A percentile compares a stretch with the other conserved stretches of the same genome.
phyloP scores from a whole-genome alignment of 1,284 basidiomycete species.

The Meira nashicola region DNA sequence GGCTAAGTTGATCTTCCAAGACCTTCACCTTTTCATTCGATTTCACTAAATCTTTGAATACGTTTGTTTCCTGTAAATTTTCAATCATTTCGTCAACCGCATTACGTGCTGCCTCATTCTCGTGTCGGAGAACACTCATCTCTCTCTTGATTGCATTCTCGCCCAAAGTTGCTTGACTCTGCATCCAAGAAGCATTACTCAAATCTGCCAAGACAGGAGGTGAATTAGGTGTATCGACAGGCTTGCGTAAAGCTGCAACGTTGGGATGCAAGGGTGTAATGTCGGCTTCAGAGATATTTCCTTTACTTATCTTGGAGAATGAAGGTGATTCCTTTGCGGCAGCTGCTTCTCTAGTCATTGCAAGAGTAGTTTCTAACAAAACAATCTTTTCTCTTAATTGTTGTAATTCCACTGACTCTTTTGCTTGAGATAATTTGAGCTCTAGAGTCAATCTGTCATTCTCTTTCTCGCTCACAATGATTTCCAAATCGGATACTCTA shows the following conservation, averaged over 20 bases:
- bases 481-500: constrained; percentile 10
- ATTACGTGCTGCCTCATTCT: constrained; percentile 29
- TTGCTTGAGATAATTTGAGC: constrained; percentile 4
- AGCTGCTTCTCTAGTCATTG: background rate
- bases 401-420: constrained; percentile 6
- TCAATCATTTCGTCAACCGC: constrained; percentile 36
- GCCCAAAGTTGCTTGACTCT: constrained; percentile 38
- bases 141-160: constrained; percentile 11
- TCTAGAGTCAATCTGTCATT: constrained; percentile 4
- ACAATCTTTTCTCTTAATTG: constrained; percentile 5
- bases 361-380: constrained; percentile 9
- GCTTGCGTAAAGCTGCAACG: constrained; percentile 5
- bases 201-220: constrained; percentile 8
- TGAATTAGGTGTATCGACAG: constrained; percentile 11
- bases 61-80: constrained; percentile 15
- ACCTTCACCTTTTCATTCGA: background rate
- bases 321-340: too few species aligned
- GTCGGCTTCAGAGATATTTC: too few species aligned
- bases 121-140: constrained; percentile 19
- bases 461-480: constrained; percentile 11
- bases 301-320: too few species aligned
- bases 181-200: constrained; percentile 12
- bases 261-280: constrained; percentile 8
- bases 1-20: background rate
- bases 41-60: background rate